phyloP scores from a whole-genome alignment of 2,329 filamentous ascomycete genomes.

The Myriosclerotinia duriaeana region DNA sequence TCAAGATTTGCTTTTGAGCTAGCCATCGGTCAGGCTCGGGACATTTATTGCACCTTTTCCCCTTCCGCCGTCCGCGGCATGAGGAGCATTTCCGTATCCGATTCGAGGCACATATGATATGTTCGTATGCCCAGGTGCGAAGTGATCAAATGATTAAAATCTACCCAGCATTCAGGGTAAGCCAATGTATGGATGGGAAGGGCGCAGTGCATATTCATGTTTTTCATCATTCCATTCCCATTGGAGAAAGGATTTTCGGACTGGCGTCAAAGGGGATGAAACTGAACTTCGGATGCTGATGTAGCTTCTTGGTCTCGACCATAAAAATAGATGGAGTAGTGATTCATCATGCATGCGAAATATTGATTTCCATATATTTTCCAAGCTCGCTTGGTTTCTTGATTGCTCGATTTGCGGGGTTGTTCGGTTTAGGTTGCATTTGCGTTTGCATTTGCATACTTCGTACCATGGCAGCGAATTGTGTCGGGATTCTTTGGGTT shows the following conservation, averaged over 20 bases:
- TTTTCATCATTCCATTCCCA: not conserved
- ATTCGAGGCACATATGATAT: not conserved
- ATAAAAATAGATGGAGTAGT: not conserved
- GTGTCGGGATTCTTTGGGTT: not conserved
- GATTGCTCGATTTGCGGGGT: slow-evolving; percentile 1
- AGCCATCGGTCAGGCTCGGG: not conserved
- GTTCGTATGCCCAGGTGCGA: slow-evolving; percentile 5
- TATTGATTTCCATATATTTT: slow-evolving; percentile 6
- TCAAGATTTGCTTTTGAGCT: not conserved
- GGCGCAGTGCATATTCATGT: slow-evolving; percentile 19
- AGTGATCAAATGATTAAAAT: slow-evolving; percentile 13
- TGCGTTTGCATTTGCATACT: not conserved
- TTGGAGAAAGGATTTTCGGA: slow-evolving; percentile 3
- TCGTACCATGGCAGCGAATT: not conserved
- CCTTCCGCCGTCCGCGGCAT: not conserved
- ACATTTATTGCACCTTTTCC: not conserved
- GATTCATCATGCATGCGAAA: slow-evolving; percentile 17
- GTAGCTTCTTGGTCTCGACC: slow-evolving; percentile 2
- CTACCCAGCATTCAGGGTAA: slow-evolving; percentile 17
- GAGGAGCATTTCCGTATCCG: not conserved
- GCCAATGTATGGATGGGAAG: slow-evolving; percentile 7
- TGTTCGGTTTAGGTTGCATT: not conserved
- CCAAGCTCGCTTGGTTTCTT: not conserved
- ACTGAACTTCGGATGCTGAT: not conserved
- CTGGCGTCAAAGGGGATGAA: not conserved